These are phyloP conservation scores for Bipolaris sorokiniana DNA, from an alignment of 2,329 filamentous ascomycete genomes.

Conservation along the genomic window DNA sequence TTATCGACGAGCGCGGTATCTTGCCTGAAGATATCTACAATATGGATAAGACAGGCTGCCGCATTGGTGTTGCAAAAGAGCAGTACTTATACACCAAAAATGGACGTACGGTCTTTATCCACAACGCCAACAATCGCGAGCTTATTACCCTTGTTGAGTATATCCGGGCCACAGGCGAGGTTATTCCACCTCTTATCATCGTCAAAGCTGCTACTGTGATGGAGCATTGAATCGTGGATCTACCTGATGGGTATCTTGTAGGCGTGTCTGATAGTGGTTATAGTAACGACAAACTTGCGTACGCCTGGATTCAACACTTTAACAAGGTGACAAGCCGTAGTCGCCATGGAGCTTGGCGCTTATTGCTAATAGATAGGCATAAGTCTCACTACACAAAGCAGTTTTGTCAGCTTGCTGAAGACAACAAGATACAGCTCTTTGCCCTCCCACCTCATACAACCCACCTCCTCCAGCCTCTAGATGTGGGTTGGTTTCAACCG, in stretches of 20 bases:
- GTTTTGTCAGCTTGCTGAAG: no score
- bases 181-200: not conserved
- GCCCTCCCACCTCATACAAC: no score
- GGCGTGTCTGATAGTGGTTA: no score
- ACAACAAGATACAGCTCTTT: constrained; percentile 3
- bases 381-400: no score
- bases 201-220: not conserved
- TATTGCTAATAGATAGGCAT: no score
- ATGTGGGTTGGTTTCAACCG: no score
- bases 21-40: constrained; percentile 1
- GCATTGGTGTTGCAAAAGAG: not conserved
- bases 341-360: no score
- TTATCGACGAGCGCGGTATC: constrained; percentile 1
- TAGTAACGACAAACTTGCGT: no score
- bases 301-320: no score
- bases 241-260: no score
- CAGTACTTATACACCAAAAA: constrained; percentile 1
- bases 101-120: not conserved
- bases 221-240: not conserved
- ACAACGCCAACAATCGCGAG: not conserved
- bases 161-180: not conserved
- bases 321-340: no score
- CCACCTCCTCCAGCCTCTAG: not conserved
- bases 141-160: not conserved
- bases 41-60: not conserved